Conservation (phyloP, 331 rosid genomes). For the Dryas integrifolia region DNA sequence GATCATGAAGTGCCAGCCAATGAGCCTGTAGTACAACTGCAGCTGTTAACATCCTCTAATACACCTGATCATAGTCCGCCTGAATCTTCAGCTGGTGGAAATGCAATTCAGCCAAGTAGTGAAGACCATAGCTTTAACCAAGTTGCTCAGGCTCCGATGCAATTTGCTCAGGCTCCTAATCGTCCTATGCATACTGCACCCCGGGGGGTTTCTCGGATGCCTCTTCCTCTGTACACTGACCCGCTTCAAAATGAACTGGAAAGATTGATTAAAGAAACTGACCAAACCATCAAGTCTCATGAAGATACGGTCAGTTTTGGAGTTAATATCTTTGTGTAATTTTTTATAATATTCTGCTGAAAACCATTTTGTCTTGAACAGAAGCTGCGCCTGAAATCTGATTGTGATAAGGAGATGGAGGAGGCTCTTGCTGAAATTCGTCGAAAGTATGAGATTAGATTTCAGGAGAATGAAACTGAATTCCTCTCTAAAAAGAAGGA, state of each 20-base stretch:
- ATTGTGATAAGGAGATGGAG: conserved; percentile 63
- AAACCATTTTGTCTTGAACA: conserved; percentile 34
- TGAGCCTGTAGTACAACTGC: conserved; percentile 38
- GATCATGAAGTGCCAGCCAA: conserved; percentile 28
- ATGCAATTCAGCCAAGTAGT: conserved; percentile 36
- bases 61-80: conserved; percentile 26
- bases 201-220: conserved; percentile 31
- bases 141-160: conserved; percentile 26
- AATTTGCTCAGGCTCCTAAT: conserved; percentile 29
- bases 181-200: conserved; percentile 35
- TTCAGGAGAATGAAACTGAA: conserved; percentile 48
- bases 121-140: conserved; percentile 31
- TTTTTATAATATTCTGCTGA: conserved; percentile 17
- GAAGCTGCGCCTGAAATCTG: conserved; percentile 57
- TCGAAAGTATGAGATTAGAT: conserved; percentile 51
- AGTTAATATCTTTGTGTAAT: conserved; percentile 21
- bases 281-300: conserved; percentile 32
- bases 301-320: conserved; percentile 57
- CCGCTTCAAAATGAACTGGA: conserved; percentile 64
- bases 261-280: conserved; percentile 45
- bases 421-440: conserved; percentile 41
- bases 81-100: conserved; percentile 34
- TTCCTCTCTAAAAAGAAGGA: conserved; percentile 37
- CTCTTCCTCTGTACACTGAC: conserved; percentile 36
- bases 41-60: conserved; percentile 16